Conservation (phyloP, 768 basidiomycete genomes). For the Cystofilobasidium capitatum region DNA sequence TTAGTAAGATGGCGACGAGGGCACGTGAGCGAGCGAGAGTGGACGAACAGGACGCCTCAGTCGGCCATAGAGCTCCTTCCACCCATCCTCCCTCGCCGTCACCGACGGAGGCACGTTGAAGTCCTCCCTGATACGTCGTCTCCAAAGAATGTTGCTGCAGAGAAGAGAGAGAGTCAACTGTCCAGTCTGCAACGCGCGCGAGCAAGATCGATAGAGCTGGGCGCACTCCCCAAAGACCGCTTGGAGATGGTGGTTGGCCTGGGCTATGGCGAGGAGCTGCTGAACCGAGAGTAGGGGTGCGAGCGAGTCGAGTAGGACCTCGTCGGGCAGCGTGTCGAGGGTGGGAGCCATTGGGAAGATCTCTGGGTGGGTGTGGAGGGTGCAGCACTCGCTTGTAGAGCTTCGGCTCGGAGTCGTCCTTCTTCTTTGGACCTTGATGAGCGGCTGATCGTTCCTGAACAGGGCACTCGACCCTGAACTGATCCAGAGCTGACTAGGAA, state of each 20-base stretch:
- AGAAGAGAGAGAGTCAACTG: background rate
- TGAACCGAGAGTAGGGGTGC: slow-evolving; percentile 3
- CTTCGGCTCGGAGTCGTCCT: too few species aligned
- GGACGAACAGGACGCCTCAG: slow-evolving; percentile 10
- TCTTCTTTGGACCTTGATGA: too few species aligned
- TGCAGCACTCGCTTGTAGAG: too few species aligned
- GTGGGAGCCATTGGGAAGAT: background rate
- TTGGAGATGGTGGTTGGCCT: slow-evolving; percentile 5
- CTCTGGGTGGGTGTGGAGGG: background rate
- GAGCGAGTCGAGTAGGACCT: slow-evolving; percentile 14
- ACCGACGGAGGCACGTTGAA: slow-evolving; percentile 17
- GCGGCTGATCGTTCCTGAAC: too few species aligned
- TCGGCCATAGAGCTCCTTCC: slow-evolving; percentile 18
- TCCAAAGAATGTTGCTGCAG: slow-evolving; percentile 15
- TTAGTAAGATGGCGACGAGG: background rate
- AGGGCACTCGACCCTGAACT: too few species aligned
- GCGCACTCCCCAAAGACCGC: slow-evolving; percentile 6
- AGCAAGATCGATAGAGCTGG: background rate
- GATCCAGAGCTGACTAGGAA: too few species aligned
- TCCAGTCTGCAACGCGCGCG: background rate
- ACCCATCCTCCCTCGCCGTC: slow-evolving; percentile 13
- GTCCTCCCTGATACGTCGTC: background rate
- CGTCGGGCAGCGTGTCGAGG: slow-evolving; percentile 13
- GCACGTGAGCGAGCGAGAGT: background rate
- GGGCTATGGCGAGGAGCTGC: background rate